These are phyloP conservation scores for Spergularia azorica DNA, from an alignment of 179 eudicot species.

Conservation along the genomic window DNA sequence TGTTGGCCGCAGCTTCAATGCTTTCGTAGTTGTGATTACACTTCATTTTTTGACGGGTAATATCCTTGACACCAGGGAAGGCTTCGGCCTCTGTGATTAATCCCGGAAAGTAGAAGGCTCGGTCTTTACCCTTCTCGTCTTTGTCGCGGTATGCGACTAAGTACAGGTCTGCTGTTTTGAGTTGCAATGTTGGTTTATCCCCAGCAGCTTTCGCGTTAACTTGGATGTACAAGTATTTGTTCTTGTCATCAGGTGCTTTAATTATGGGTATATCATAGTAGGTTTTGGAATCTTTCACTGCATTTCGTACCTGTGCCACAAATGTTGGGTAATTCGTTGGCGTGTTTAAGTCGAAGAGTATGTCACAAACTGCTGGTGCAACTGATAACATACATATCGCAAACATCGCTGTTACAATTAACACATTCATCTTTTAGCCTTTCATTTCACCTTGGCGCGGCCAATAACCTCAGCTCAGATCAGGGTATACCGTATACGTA, in stretches of 20 bases:
- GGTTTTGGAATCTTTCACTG: neutral
- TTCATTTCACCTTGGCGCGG: neutral
- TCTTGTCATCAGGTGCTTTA: neutral
- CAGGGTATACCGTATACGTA: too few species aligned
- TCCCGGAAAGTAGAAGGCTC: constrained; percentile 6
- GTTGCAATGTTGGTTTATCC: neutral
- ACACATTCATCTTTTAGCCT: neutral
- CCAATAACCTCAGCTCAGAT: neutral
- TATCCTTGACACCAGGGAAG: neutral
- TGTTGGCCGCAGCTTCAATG: neutral
- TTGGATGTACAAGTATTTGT: constrained; percentile 14
- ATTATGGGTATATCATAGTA: constrained; percentile 9
- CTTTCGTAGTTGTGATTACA: neutral
- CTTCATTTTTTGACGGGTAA: neutral
- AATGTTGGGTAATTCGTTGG: neutral
- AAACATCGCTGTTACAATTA: neutral
- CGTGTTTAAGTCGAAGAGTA: constrained; percentile 1
- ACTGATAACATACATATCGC: neutral
- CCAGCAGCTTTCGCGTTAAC: neutral
- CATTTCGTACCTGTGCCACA: neutral
- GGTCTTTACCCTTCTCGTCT: constrained; percentile 4
- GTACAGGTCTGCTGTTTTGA: constrained; percentile 14
- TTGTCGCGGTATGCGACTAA: constrained; percentile 17
- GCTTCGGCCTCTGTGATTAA: neutral
- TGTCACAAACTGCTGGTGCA: neutral